phyloP scores from a whole-genome alignment of 352 stramenopile species.

The Globisporangium mamillatum region DNA sequence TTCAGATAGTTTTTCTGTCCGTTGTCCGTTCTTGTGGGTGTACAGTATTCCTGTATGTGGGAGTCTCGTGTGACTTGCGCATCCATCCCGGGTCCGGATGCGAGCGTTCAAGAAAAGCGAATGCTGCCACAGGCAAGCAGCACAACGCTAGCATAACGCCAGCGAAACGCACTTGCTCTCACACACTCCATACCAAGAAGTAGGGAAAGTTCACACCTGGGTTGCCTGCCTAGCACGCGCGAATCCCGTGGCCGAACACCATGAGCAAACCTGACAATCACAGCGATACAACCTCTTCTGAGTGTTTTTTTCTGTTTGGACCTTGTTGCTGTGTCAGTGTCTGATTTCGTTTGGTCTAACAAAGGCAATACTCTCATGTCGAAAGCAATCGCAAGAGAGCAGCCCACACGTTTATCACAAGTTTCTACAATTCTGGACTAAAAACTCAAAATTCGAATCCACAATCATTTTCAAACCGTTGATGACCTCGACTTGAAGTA shows the following conservation, averaged over 20 bases:
- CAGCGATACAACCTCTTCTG: no score
- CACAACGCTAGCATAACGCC: neutral
- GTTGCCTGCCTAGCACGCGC: no score
- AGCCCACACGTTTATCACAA: neutral
- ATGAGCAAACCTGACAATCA: no score
- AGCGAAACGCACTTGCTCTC: neutral
- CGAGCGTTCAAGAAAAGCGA: neutral
- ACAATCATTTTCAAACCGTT: neutral
- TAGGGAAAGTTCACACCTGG: no score
- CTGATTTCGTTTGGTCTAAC: neutral
- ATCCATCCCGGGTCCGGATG: neutral
- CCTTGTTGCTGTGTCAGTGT: neutral
- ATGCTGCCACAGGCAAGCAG: neutral
- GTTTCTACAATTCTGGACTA: neutral
- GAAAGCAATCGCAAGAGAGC: neutral
- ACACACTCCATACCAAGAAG: neutral
- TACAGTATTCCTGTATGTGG: neutral
- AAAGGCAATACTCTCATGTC: no score
- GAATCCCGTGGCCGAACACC: no score
- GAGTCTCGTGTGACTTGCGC: neutral
- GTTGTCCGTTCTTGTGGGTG: neutral
- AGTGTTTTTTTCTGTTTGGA: neutral
- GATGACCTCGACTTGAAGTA: neutral
- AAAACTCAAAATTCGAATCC: neutral
- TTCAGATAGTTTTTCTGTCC: neutral